Evolutionary conservation across 1,284 basidiomycete genomes (phyloP), one percentile per base, ranked within the genome.

Genomic region (Boletus mariae): DNA sequence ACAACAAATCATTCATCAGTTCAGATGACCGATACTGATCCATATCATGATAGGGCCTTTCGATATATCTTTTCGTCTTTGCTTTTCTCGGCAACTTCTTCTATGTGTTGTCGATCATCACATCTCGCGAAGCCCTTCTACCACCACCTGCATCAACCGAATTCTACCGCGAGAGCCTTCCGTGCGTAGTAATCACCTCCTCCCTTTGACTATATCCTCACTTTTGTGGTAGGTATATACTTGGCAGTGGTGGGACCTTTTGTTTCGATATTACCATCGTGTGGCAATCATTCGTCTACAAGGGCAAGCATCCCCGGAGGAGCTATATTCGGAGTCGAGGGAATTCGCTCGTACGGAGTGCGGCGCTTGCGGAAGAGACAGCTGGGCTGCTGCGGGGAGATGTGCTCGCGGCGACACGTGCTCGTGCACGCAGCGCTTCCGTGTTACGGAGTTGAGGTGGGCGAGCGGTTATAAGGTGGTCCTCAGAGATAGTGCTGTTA

Each of bases 61-160:
- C 94, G n/a, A 88, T 97, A 71, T 86, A 87, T 65, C 79, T 98
- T 20, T 98, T 98, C 69, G 69, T 94, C 44, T 93, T 90, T 66
- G 94, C 94, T 5, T 97, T 97, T 69, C 73, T 91, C 32, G 94
- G 94, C 54, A 98, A 97, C 71, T 72, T 83, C 9, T 92, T 94
- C 66, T 97, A 97, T 67, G 93, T 95, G 51, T 69, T 85, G 42
- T 94, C 92, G 5, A 90, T 96, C 61, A 68, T 95, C 26, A 76
- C 80, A 11, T 87, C 85, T 42, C 82, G 85, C 3, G 75, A 78
- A 49, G 74, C 82, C 49, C 70, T 67, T 51, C 70, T 76, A 32
- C 80, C 87, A 17, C 75, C 78, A 29, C 77, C 78, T 8, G 73
- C 75, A 59, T 79, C 87, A 11, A 74, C 76, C 0, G 73, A 75